Conservation (phyloP, 2,329 filamentous ascomycete species). For the Cercospora sp. region DNA sequence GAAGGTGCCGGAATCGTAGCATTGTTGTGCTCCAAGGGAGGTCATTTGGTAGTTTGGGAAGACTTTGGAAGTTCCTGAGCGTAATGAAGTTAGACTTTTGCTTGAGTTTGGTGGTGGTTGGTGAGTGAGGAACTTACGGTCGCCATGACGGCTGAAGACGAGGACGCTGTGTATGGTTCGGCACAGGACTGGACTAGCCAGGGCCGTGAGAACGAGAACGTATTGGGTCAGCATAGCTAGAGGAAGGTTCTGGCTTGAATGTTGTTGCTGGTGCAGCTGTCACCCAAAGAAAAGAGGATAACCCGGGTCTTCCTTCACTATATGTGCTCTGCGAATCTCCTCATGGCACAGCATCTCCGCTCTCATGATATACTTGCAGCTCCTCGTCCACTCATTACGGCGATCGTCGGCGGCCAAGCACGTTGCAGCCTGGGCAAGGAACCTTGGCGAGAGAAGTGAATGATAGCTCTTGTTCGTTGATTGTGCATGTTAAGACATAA, state of each 20-base stretch:
- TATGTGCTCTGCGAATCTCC: neutral
- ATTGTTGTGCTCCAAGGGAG: conserved; percentile 14
- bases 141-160: conserved; percentile 18
- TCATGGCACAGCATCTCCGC: neutral
- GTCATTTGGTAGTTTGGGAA: conserved; percentile 19
- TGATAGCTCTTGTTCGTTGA: neutral
- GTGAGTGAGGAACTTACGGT: neutral
- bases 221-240: neutral
- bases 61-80: conserved; percentile 16
- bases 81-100: neutral
- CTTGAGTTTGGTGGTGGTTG: neutral
- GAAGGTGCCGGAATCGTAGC: conserved; percentile 14
- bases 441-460: neutral
- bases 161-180: conserved; percentile 14
- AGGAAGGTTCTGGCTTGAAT: neutral
- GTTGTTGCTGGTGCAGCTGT: neutral
- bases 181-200: neutral
- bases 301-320: neutral
- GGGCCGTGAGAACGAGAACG: neutral
- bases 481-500: neutral
- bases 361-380: neutral
- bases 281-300: neutral
- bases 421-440: neutral
- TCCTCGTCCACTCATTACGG: neutral
- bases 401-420: neutral